These are phyloP conservation scores for Tricholoma sp. DNA, from an alignment of 768 basidiomycete genomes.

Conservation along the genomic window DNA sequence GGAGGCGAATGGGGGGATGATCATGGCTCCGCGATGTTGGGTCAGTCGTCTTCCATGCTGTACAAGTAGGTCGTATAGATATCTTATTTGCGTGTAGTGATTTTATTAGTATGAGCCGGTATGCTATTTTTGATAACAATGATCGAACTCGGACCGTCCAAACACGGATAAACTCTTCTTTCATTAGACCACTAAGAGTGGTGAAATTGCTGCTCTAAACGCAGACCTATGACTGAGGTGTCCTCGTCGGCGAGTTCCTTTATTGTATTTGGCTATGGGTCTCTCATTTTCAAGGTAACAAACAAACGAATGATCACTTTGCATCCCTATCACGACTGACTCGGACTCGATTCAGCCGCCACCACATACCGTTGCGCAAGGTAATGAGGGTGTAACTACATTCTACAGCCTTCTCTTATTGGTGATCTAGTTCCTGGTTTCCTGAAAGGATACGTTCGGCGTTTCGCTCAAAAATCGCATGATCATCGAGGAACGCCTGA, in stretches of 20 bases:
- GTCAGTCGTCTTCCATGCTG: no score
- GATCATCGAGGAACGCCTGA: slow-evolving; percentile 91
- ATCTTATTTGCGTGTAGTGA: no score
- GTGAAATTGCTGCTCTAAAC: no score
- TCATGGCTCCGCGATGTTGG: no score
- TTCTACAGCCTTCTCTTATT: background rate
- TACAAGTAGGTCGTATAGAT: no score
- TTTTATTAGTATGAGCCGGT: no score
- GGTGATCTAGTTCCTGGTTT: slow-evolving; percentile 60
- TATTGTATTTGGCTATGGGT: slow-evolving; percentile 89
- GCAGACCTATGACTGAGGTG: background rate
- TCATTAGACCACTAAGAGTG: no score
- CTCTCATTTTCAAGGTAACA: slow-evolving; percentile 83
- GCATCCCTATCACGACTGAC: background rate
- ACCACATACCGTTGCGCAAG: slow-evolving; percentile 67
- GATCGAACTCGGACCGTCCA: no score
- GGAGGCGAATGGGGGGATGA: no score
- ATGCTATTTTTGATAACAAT: no score
- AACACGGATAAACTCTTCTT: no score
- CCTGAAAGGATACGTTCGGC: slow-evolving; percentile 83
- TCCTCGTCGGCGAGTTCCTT: slow-evolving; percentile 31
- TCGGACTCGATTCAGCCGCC: slow-evolving; percentile 52
- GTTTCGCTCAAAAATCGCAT: slow-evolving; percentile 89
- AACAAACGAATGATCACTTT: background rate
- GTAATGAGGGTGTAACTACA: slow-evolving; percentile 28